Percentiles rank a stretch among this genome's conserved stretches.
Conservation (phyloP, 768 basidiomycete genomes). For the Agaricus subrufescens region DNA sequence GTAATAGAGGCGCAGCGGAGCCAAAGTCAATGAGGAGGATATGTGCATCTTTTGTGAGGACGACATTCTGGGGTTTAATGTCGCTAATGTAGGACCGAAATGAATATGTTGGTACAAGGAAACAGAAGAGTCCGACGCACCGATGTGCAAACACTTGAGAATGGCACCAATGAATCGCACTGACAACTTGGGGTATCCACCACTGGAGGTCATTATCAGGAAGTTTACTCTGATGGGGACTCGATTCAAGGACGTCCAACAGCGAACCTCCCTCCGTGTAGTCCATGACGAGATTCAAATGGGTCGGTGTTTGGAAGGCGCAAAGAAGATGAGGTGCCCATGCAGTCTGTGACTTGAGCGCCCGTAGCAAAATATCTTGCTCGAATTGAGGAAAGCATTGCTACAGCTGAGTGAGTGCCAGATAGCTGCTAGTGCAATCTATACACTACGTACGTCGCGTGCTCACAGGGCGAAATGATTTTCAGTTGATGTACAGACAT, state of each 20-base stretch:
- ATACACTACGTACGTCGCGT: slow-evolving; percentile 55
- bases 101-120: background rate
- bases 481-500: slow-evolving; percentile 82
- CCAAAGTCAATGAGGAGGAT: slow-evolving; percentile 94
- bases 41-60: slow-evolving; percentile 61
- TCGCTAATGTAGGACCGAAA: slow-evolving; percentile 46
- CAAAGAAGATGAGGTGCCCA: slow-evolving; percentile 84
- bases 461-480: slow-evolving; percentile 67
- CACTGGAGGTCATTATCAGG: slow-evolving; percentile 66
- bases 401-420: slow-evolving; percentile 32
- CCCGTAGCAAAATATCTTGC: slow-evolving; percentile 70
- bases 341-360: slow-evolving; percentile 41
- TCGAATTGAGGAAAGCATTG: slow-evolving; percentile 85
- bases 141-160: slow-evolving; percentile 84
- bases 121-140: slow-evolving; percentile 33
- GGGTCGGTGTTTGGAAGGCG: slow-evolving; percentile 75
- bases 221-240: slow-evolving; percentile 56
- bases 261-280: slow-evolving; percentile 84
- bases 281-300: slow-evolving; percentile 77
- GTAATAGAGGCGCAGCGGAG: slow-evolving; percentile 74
- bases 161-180: slow-evolving; percentile 90
- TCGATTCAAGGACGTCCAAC: slow-evolving; percentile 83
- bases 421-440: too few species aligned
- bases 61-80: slow-evolving; percentile 95
- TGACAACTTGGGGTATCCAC: slow-evolving; percentile 86